phyloP scores from a whole-genome alignment of 179 eudicot species.

The Spinacia oleracea region DNA sequence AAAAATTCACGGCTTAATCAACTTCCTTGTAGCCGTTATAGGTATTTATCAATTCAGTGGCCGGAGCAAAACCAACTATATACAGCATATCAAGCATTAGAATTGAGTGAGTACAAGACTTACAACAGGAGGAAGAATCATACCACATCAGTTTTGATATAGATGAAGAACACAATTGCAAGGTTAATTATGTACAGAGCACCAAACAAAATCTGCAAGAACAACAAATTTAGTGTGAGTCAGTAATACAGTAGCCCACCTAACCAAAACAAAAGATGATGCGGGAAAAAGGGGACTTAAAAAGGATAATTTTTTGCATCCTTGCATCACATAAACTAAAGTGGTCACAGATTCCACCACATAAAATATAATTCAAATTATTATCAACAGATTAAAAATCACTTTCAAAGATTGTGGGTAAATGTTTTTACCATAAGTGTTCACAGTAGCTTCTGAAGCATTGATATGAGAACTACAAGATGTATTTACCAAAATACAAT shows the following conservation, averaged over 20 bases:
- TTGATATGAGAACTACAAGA: no score
- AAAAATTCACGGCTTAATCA: background rate
- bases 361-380: background rate
- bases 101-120: background rate
- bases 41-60: background rate
- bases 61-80: background rate
- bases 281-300: background rate
- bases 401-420: background rate
- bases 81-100: background rate
- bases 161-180: conserved; percentile 68
- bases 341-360: background rate
- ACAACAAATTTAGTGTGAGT: conserved; percentile 19
- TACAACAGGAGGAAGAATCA: conserved; percentile 16
- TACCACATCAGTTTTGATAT: conserved; percentile 88
- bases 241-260: background rate
- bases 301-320: background rate
- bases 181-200: conserved; percentile 77
- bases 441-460: background rate
- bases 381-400: background rate
- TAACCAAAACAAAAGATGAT: background rate
- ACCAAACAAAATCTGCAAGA: conserved; percentile 78
- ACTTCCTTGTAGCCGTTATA: background rate
- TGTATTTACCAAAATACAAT: background rate
- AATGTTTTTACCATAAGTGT: background rate
- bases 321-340: background rate